These are phyloP conservation scores for Pythium vanterpoolii DNA, from an alignment of 352 stramenopile genomes.

Conservation along the genomic window DNA sequence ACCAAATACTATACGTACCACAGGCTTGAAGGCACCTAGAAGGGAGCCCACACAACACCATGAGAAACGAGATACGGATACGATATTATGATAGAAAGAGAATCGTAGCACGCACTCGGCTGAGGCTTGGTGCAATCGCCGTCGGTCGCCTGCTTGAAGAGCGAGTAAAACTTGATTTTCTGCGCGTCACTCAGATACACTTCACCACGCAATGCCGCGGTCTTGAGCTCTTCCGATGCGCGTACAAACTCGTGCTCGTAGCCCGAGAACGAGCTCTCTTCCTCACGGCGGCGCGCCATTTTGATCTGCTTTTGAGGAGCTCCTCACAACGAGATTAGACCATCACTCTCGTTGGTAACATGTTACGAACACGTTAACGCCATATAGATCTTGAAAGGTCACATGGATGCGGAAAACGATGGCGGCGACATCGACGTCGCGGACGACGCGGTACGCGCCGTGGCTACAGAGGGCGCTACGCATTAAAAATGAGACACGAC, in stretches of 20 bases:
- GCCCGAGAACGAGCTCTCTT: conserved; percentile 46
- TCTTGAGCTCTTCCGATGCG: conserved; percentile 41
- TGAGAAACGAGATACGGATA: not conserved
- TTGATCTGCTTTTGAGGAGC: not conserved
- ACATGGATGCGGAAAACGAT: not conserved
- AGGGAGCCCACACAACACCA: not conserved
- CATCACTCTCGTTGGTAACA: conserved; percentile 5
- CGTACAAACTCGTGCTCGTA: conserved; percentile 47
- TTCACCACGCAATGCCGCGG: conserved; percentile 18
- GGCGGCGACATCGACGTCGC: not conserved
- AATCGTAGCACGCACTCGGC: conserved; percentile 31
- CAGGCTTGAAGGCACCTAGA: conserved; percentile 46
- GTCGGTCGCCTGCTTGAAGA: conserved; percentile 77
- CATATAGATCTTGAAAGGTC: conserved; percentile 15
- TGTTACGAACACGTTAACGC: not conserved
- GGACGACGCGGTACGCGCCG: conserved; percentile 43
- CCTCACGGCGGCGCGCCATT: conserved; percentile 25
- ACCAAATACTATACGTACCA: conserved; percentile 26
- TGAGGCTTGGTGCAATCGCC: conserved; percentile 55
- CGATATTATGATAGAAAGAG: not conserved
- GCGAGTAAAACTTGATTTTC: conserved; percentile 73
- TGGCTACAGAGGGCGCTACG: conserved; percentile 46
- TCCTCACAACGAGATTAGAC: conserved; percentile 1
- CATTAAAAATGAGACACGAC: conserved; percentile 17
- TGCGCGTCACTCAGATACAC: conserved; percentile 53